A percentile compares a stretch with the other conserved stretches of the same genome.
Evolutionary conservation across 2,329 filamentous ascomycete species (phyloP).

Genomic region (Hypoxylon sp.): DNA sequence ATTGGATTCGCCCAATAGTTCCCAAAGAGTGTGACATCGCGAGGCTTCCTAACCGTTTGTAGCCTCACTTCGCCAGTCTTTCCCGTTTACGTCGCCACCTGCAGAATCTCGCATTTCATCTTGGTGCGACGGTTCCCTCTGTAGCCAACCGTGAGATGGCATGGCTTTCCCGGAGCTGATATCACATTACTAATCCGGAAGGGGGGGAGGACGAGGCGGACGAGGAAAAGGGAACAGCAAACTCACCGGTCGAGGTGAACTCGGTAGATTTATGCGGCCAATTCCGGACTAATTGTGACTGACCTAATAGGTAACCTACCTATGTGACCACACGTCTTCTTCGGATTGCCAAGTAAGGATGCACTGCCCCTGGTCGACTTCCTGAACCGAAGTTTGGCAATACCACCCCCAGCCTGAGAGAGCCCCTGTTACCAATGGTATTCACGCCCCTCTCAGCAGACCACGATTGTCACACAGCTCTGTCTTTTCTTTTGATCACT

Average conservation of each 20-base stretch:
- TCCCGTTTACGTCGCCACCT: conserved; percentile 18
- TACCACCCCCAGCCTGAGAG: not conserved
- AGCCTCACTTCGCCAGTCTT: conserved; percentile 11
- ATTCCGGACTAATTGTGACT: not conserved
- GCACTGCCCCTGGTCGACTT: not conserved
- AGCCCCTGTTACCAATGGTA: not conserved
- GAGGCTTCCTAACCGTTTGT: conserved; percentile 1
- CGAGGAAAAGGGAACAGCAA: not conserved
- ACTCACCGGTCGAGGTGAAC: not conserved
- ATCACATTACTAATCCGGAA: conserved; percentile 10
- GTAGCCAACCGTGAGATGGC: conserved; percentile 20
- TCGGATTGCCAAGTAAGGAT: not conserved
- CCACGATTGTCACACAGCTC: not conserved
- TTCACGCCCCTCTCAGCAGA: not conserved
- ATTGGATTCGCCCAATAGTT: conserved; percentile 9
- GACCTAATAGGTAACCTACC: not conserved
- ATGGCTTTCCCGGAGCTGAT: not conserved
- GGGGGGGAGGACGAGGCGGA: not conserved
- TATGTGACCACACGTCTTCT: not conserved
- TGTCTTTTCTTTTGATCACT: not conserved
- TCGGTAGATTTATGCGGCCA: not conserved
- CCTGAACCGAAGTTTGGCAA: not conserved
- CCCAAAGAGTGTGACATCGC: conserved; percentile 18
- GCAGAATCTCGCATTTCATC: conserved; percentile 28
- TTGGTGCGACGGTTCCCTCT: conserved; percentile 17